phyloP scores from a whole-genome alignment of 768 basidiomycete genomes.

The Austroboletus festivus region DNA sequence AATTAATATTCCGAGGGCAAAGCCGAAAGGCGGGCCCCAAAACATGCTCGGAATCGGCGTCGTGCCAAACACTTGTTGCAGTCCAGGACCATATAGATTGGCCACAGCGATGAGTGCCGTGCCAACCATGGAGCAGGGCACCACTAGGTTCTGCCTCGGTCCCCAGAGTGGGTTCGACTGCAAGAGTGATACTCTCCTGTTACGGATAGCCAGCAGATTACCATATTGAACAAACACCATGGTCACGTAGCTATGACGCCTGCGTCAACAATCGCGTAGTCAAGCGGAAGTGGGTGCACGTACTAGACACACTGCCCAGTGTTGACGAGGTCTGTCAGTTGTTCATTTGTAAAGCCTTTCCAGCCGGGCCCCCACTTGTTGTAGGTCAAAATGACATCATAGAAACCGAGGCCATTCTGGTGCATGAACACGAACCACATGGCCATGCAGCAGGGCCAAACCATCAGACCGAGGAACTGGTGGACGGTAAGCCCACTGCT shows the following conservation, averaged over 20 bases:
- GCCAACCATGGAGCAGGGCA: constrained; percentile 36
- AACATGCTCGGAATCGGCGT: constrained; percentile 45
- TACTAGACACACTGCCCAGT: constrained; percentile 47
- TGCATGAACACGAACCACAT: constrained; percentile 41
- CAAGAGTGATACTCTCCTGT: constrained; percentile 42
- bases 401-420: constrained; percentile 36
- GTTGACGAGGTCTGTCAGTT: constrained; percentile 36
- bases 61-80: constrained; percentile 43
- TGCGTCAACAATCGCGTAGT: neutral
- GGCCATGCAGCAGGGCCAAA: constrained; percentile 45
- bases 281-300: constrained; percentile 7
- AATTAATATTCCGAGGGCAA: constrained; percentile 39
- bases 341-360: constrained; percentile 28
- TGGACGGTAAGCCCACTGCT: constrained; percentile 3
- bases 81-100: constrained; percentile 43
- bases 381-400: constrained; percentile 40
- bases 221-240: constrained; percentile 48
- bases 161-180: constrained; percentile 46
- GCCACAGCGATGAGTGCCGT: constrained; percentile 43
- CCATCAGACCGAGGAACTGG: constrained; percentile 44
- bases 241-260: constrained; percentile 40
- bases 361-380: constrained; percentile 39
- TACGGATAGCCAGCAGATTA: constrained; percentile 40
- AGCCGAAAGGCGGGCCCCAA: constrained; percentile 46
- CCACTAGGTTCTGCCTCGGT: constrained; percentile 41